Evolutionary conservation across 1,139 yeast species (phyloP).

Genomic region (Diutina neorugosa): DNA sequence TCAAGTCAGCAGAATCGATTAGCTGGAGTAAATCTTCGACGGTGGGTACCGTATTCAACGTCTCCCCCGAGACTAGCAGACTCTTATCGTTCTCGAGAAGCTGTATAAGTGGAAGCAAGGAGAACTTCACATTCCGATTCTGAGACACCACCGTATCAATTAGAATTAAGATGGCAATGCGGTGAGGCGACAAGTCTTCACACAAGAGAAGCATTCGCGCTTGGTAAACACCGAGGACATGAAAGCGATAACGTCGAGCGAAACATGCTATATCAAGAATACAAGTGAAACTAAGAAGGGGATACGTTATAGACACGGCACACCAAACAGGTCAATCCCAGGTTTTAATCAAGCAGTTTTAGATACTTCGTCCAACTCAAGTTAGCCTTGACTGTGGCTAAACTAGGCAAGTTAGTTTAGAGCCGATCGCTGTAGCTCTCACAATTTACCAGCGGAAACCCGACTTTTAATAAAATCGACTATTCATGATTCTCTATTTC

Average conservation of each 20-base stretch:
- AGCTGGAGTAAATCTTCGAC: slow-evolving; percentile 13
- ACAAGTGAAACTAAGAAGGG: background rate
- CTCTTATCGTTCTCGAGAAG: slow-evolving; percentile 17
- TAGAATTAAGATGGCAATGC: slow-evolving; percentile 17
- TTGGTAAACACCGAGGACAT: background rate
- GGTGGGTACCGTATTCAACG: slow-evolving; percentile 17
- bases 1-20: background rate
- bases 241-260: background rate
- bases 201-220: slow-evolving; percentile 12
- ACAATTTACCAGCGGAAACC: no score
- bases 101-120: slow-evolving; percentile 11
- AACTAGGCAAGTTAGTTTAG: no score
- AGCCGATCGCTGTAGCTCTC: no score
- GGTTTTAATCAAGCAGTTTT: no score
- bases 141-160: slow-evolving; percentile 8
- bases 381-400: no score
- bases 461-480: no score
- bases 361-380: no score
- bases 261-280: background rate
- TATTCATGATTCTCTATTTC: no score
- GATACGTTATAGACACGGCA: no score
- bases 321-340: no score
- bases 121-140: slow-evolving; percentile 4
- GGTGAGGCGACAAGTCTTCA: slow-evolving; percentile 26
- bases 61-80: slow-evolving; percentile 12